Conservation (phyloP, 2,329 filamentous ascomycete genomes). For the Diaporthe destruens region DNA sequence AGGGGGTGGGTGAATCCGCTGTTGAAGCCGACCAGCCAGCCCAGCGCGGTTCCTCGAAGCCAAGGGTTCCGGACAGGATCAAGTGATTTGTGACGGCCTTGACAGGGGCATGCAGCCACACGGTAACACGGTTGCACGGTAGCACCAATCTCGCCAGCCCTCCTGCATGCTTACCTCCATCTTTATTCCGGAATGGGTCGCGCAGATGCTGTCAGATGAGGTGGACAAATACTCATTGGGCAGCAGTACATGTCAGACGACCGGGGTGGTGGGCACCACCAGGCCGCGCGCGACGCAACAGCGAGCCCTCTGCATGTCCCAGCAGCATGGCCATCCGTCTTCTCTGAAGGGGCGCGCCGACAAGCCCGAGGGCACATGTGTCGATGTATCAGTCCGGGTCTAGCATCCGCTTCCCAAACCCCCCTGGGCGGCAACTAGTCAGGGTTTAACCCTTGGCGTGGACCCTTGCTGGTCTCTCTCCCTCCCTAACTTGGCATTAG, state of each 20-base stretch:
- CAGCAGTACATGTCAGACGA: background rate
- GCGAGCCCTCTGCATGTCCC: background rate
- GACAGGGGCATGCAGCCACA: slow-evolving; percentile 12
- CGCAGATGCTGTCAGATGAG: background rate
- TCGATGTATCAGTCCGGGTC: background rate
- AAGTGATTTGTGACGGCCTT: background rate
- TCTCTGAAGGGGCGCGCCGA: background rate
- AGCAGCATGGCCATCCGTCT: background rate
- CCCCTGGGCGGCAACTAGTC: too few species aligned
- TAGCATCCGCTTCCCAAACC: too few species aligned
- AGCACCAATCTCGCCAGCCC: background rate
- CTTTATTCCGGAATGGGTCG: background rate
- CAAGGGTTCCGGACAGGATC: background rate
- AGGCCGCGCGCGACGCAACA: background rate
- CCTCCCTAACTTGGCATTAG: slow-evolving; percentile 11
- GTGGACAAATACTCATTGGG: background rate
- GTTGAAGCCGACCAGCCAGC: background rate
- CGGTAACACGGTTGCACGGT: background rate
- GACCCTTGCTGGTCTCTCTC: background rate
- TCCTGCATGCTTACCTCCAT: background rate
- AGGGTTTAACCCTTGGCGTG: slow-evolving; percentile 2
- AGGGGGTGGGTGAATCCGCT: background rate
- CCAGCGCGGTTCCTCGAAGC: too few species aligned
- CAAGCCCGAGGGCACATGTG: background rate
- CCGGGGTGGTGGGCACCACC: background rate